phyloP scores from a whole-genome alignment of 192 early-diverging fungal genomes.

The Jimgerdemannia flammicorona region DNA sequence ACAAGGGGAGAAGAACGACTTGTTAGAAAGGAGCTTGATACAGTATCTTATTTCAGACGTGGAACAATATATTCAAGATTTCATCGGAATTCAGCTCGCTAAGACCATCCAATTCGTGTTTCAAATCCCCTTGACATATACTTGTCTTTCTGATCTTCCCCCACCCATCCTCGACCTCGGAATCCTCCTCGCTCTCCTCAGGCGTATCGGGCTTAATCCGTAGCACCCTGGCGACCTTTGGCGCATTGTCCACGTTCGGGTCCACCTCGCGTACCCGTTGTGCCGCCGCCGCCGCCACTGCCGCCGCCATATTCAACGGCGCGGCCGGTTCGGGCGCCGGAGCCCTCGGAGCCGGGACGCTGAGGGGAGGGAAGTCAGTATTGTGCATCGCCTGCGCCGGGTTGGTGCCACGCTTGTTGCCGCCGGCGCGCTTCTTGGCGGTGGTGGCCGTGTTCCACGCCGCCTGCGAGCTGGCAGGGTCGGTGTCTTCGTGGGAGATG shows the following conservation, averaged over 20 bases:
- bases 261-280: neutral
- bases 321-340: neutral
- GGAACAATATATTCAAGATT: too few relatives aligned
- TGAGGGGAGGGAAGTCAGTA: neutral
- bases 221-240: neutral
- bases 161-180: neutral
- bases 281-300: neutral
- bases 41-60: neutral
- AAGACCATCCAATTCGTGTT: neutral
- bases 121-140: neutral
- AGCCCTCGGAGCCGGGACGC: neutral
- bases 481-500: neutral
- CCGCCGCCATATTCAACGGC: neutral
- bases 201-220: neutral
- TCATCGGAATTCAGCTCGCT: too few relatives aligned
- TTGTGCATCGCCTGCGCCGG: neutral
- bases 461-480: neutral
- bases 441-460: neutral
- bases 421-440: neutral
- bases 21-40: conserved; percentile 3
- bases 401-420: neutral
- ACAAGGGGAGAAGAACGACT: conserved; percentile 6
- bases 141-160: neutral
- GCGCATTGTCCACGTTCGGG: neutral
- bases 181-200: neutral